phyloP scores from a whole-genome alignment of 1,284 basidiomycete species.

The Trichosporon inkin region DNA sequence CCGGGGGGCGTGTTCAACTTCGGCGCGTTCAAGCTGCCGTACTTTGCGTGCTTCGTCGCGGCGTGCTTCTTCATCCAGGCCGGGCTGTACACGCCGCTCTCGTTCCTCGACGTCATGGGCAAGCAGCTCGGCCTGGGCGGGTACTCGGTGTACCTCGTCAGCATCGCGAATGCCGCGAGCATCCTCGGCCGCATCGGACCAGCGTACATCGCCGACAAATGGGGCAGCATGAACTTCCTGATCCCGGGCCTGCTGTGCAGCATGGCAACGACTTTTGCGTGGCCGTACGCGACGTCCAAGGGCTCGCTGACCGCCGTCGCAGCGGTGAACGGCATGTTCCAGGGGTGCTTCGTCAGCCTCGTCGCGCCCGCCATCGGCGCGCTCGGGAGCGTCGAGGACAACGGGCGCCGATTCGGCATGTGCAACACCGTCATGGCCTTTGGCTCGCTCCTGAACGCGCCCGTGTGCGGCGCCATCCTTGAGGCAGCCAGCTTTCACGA shows the following conservation, averaged over 20 bases:
- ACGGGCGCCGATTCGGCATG: slow-evolving; percentile 31
- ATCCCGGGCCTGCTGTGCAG: slow-evolving; percentile 21
- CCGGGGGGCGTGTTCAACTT: slow-evolving; percentile 26
- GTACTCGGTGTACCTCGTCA: slow-evolving; percentile 23
- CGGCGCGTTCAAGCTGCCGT: slow-evolving; percentile 18
- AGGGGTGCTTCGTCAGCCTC: slow-evolving; percentile 29
- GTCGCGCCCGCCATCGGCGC: slow-evolving; percentile 27
- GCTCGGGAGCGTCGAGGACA: slow-evolving; percentile 27
- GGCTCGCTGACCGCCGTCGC: slow-evolving; percentile 23
- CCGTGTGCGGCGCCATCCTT: slow-evolving; percentile 21
- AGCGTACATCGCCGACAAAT: slow-evolving; percentile 21
- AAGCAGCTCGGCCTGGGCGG: slow-evolving; percentile 18
- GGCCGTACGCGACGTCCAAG: slow-evolving; percentile 26
- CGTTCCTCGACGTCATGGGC: slow-evolving; percentile 24
- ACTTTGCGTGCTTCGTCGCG: slow-evolving; percentile 15
- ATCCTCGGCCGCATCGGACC: slow-evolving; percentile 24
- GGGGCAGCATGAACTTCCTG: slow-evolving; percentile 25
- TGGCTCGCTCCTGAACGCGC: slow-evolving; percentile 21
- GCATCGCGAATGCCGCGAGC: slow-evolving; percentile 25
- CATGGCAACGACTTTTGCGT: slow-evolving; percentile 27
- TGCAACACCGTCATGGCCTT: slow-evolving; percentile 22
- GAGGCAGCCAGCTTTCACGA: slow-evolving; percentile 14
- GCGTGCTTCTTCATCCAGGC: slow-evolving; percentile 20
- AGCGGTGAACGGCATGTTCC: slow-evolving; percentile 25
- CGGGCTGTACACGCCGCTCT: slow-evolving; percentile 25